phyloP scores from a whole-genome alignment of 441 rosid genomes.

The Macaranga tanarius region DNA sequence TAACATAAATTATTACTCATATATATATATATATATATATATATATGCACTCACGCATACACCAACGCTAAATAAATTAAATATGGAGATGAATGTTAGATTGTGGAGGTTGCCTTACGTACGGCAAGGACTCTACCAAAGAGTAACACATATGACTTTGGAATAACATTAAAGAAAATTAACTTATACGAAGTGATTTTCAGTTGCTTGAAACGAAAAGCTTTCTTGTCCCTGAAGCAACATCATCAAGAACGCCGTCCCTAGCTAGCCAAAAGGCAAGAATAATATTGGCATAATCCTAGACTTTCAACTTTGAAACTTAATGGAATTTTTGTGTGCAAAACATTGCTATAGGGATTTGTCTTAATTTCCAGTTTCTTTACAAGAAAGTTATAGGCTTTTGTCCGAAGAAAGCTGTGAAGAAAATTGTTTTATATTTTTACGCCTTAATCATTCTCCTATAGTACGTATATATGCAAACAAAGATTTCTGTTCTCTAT shows the following conservation, averaged over 20 bases:
- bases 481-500: neutral
- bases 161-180: neutral
- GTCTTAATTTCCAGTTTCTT: slow-evolving; percentile 35
- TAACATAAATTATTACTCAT: too few relatives aligned
- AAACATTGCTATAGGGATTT: neutral
- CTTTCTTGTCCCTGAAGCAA: slow-evolving; percentile 34
- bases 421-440: neutral
- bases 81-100: neutral
- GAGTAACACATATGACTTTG: neutral
- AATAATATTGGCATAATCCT: slow-evolving; percentile 19
- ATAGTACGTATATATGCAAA: neutral
- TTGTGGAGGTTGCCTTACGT: slow-evolving; percentile 11
- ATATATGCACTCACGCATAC: too few relatives aligned
- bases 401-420: slow-evolving; percentile 32
- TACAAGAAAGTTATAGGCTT: slow-evolving; percentile 34
- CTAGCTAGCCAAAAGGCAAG: neutral
- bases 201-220: slow-evolving; percentile 25
- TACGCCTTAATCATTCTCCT: neutral
- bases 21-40: too few relatives aligned
- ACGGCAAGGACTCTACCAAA: slow-evolving; percentile 5
- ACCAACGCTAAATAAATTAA: neutral
- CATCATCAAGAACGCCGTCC: slow-evolving; percentile 5
- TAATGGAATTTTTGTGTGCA: slow-evolving; percentile 23
- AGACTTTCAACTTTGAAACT: slow-evolving; percentile 14
- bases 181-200: slow-evolving; percentile 12